Evolutionary conservation across 192 early-diverging fungal genomes (phyloP).

Genomic region (Backusella psychrophila): DNA sequence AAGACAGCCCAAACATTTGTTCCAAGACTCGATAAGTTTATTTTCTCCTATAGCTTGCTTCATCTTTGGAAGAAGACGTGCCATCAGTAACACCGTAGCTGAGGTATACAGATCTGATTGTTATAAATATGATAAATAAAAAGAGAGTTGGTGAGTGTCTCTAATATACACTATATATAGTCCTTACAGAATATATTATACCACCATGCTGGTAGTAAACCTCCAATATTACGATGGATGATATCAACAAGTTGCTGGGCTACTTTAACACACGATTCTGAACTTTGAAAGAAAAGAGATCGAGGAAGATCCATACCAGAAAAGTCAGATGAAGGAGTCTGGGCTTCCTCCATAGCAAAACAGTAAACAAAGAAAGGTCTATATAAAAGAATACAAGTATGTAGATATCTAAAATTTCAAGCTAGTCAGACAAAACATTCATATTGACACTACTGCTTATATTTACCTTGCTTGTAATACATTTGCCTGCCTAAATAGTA

Average conservation of each 20-base stretch:
- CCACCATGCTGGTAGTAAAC: slow-evolving; percentile 14
- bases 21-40: slow-evolving; percentile 8
- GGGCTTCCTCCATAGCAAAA: slow-evolving; percentile 14
- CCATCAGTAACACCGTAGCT: slow-evolving; percentile 18
- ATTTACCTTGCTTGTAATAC: slow-evolving; percentile 11
- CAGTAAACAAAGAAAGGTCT: slow-evolving; percentile 16
- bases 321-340: background rate
- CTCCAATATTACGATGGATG: slow-evolving; percentile 5
- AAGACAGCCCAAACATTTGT: slow-evolving; percentile 15
- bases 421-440: background rate
- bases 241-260: slow-evolving; percentile 9
- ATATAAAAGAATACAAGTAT: slow-evolving; percentile 22
- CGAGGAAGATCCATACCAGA: slow-evolving; percentile 1
- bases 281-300: slow-evolving; percentile 18
- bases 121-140: background rate
- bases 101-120: slow-evolving; percentile 12
- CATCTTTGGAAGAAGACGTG: slow-evolving; percentile 16
- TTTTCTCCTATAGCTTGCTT: slow-evolving; percentile 9
- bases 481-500: slow-evolving; percentile 12
- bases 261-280: slow-evolving; percentile 6
- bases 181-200: slow-evolving; percentile 6
- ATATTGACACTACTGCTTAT: background rate
- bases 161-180: background rate
- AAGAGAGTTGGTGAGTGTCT: background rate
- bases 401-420: slow-evolving; percentile 10